Evolutionary conservation across 75 land plant genomes (phyloP).

Genomic region (Cupressus sempervirens): DNA sequence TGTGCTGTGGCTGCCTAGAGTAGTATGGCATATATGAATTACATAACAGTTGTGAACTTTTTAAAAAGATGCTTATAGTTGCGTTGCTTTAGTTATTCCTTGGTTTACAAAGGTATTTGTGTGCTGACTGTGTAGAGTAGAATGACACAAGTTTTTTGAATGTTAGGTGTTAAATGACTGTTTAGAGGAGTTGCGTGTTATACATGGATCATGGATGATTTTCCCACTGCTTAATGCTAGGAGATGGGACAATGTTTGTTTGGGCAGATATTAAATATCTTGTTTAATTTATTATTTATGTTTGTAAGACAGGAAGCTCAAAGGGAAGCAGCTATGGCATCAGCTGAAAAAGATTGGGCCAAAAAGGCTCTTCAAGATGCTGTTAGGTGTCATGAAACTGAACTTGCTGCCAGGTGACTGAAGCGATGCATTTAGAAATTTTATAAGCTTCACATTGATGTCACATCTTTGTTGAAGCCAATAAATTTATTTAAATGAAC

Average conservation of each 20-base stretch:
- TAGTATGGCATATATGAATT: neutral
- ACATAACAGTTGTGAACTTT: neutral
- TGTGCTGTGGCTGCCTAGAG: neutral
- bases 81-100: neutral
- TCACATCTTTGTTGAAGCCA: neutral
- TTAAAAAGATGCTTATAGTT: neutral
- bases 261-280: neutral
- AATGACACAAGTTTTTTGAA: neutral
- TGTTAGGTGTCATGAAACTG: slow-evolving; percentile 49
- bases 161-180: neutral
- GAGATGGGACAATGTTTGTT: neutral
- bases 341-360: slow-evolving; percentile 68
- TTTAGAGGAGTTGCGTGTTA: neutral
- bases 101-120: neutral
- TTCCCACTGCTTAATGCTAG: neutral
- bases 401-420: slow-evolving; percentile 70
- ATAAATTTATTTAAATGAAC: neutral
- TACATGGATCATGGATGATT: neutral
- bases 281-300: neutral
- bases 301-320: slow-evolving; percentile 65
- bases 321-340: slow-evolving; percentile 49
- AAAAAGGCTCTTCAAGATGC: slow-evolving; percentile 57
- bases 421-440: neutral
- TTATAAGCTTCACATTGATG: neutral
- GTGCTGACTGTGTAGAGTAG: neutral